Conservation (phyloP, 1,139 yeast species). For the Zygosaccharomyces sapae region DNA sequence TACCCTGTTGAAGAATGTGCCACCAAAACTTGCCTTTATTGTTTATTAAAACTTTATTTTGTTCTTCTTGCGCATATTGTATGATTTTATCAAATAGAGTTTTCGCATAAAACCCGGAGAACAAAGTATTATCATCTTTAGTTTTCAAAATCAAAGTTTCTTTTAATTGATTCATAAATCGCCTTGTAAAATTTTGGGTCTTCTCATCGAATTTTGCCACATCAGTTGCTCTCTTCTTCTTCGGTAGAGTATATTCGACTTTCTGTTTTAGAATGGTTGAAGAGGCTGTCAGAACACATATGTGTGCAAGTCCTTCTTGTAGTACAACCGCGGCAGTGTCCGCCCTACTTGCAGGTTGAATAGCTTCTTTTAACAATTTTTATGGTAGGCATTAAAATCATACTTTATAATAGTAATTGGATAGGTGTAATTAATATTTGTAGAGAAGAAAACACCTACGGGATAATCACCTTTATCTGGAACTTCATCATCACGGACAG, state of each 20-base stretch:
- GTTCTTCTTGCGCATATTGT: conserved; percentile 51
- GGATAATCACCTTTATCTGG: conserved; percentile 55
- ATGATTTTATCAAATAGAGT: conserved; percentile 57
- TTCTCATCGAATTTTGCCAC: conserved; percentile 79
- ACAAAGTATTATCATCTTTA: conserved; percentile 80
- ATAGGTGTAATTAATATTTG: conserved; percentile 69
- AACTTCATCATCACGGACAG: conserved; percentile 56
- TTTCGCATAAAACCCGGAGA: conserved; percentile 87
- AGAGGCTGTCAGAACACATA: conserved; percentile 82
- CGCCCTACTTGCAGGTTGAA: conserved; percentile 73
- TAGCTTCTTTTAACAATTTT: conserved; percentile 61
- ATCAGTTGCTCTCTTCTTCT: conserved; percentile 76
- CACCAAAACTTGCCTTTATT: conserved; percentile 62
- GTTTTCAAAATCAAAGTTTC: conserved; percentile 64
- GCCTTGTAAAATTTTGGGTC: conserved; percentile 62
- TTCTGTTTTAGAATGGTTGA: conserved; percentile 81
- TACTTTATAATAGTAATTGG: conserved; percentile 66
- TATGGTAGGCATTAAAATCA: conserved; percentile 77
- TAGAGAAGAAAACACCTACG: conserved; percentile 80
- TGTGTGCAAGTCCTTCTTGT: conserved; percentile 92
- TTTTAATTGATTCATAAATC: conserved; percentile 58
- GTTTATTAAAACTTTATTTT: conserved; percentile 52
- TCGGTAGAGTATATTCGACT: conserved; percentile 79
- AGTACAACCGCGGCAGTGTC: conserved; percentile 92
- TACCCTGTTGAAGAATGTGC: conserved; percentile 91